phyloP scores from a whole-genome alignment of 306 rosid species.

The Castanea sativa region DNA sequence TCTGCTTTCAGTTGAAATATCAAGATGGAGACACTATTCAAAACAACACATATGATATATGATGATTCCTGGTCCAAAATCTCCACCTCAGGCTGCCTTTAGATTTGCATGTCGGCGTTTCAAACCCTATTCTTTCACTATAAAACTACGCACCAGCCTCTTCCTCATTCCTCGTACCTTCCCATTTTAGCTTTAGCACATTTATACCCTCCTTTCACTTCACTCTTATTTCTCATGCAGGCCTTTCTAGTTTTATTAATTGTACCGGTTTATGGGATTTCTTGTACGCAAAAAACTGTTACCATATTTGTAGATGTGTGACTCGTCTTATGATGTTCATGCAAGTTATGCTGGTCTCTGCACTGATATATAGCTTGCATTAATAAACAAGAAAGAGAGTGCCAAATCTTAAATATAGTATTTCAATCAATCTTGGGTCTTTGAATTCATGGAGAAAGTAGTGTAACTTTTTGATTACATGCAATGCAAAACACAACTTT shows the following conservation, averaged over 20 bases:
- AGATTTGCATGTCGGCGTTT: slow-evolving; percentile 44
- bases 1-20: slow-evolving; percentile 30
- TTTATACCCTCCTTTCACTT: not conserved
- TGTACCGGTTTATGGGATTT: no score
- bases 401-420: no score
- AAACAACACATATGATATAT: slow-evolving; percentile 12
- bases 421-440: no score
- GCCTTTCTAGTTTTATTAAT: not conserved
- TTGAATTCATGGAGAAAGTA: no score
- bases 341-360: not conserved
- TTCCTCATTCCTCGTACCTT: slow-evolving; percentile 28
- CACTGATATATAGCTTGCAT: not conserved
- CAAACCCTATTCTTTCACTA: not conserved
- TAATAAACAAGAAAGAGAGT: not conserved
- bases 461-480: no score
- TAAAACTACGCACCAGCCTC: not conserved
- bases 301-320: no score
- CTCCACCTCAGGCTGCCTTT: slow-evolving; percentile 25
- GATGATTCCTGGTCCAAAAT: slow-evolving; percentile 38
- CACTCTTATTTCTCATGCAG: not conserved
- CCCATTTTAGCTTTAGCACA: not conserved
- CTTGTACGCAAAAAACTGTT: no score
- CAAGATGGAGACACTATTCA: slow-evolving; percentile 11
- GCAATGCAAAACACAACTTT: no score
- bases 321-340: not conserved